Percentiles rank a stretch among this genome's conserved stretches.
Conservation (phyloP, 108 stramenopile genomes). For the Fragilariopsis cylindrus region DNA sequence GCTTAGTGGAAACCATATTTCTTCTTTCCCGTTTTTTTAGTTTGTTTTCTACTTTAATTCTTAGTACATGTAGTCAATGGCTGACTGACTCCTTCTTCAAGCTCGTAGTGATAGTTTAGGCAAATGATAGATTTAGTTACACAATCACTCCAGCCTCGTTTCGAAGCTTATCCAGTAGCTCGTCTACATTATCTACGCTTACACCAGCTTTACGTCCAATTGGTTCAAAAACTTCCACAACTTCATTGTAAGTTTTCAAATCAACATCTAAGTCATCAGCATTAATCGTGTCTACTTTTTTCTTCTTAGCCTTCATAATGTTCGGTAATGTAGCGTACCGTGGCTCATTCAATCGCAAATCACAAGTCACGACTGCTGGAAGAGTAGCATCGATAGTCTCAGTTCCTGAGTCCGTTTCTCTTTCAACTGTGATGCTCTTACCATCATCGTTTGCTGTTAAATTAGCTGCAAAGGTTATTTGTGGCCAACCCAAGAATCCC, state of each 20-base stretch:
- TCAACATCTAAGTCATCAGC: conserved; percentile 90
- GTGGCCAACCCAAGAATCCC: conserved; percentile 93
- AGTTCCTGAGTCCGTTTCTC: conserved; percentile 97
- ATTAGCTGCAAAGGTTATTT: conserved; percentile 97
- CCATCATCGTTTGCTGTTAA: conserved; percentile 57
- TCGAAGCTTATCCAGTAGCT: conserved; percentile 90
- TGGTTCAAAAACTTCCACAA: conserved; percentile 93
- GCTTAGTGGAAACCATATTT: no score
- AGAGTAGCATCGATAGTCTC: conserved; percentile 69
- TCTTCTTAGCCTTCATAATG: conserved; percentile 99
- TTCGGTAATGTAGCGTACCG: conserved; percentile 99
- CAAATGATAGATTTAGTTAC: conserved; percentile 6
- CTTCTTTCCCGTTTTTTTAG: no score
- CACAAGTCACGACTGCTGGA: conserved; percentile 97
- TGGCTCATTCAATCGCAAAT: conserved; percentile 98
- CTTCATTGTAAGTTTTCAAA: conserved; percentile 73
- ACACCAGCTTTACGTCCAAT: conserved; percentile 92
- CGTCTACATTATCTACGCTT: conserved; percentile 92
- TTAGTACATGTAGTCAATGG: no score
- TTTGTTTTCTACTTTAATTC: no score
- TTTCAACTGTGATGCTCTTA: conserved; percentile 82
- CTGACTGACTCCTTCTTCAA: no score
- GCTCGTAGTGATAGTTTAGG: no score
- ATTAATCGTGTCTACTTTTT: conserved; percentile 86
- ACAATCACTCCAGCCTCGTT: conserved; percentile 53